Evolutionary conservation across 140 eudicot genomes (phyloP).

Genomic region (Flaveria floridana): DNA sequence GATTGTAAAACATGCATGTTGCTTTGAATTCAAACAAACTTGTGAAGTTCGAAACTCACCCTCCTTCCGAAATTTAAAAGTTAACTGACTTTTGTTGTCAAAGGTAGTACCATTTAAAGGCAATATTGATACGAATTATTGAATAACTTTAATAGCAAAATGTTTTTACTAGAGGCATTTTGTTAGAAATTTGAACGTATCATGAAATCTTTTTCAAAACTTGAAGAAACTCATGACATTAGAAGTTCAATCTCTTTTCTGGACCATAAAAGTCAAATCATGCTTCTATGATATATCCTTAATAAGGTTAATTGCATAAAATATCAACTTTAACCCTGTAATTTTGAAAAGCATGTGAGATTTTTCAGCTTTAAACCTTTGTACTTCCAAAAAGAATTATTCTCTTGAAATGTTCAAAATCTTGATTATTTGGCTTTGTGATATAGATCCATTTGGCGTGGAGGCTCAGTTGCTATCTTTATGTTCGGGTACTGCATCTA

Average conservation of each 20-base stretch:
- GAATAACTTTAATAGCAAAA: no score
- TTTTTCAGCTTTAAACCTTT: neutral
- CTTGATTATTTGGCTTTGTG: conserved; percentile 26
- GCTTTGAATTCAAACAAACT: neutral
- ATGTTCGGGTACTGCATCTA: conserved; percentile 66
- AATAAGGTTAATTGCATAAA: neutral
- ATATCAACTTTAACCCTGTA: neutral
- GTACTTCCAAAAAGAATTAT: neutral
- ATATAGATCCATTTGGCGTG: conserved; percentile 76
- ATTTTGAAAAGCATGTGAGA: neutral
- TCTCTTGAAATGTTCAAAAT: neutral
- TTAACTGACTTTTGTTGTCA: conserved; percentile 15
- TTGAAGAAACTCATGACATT: no score
- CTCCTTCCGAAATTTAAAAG: neutral
- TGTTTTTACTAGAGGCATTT: no score
- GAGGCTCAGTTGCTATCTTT: conserved; percentile 76
- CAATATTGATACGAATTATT: neutral
- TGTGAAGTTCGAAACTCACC: neutral
- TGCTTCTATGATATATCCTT: neutral
- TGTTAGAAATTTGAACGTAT: no score
- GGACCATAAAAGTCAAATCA: neutral
- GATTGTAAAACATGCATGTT: neutral
- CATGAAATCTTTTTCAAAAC: no score
- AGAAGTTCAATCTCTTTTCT: no score
- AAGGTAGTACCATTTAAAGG: neutral